Conservation (phyloP, 345 rosid species). For the Acer negundo region DNA sequence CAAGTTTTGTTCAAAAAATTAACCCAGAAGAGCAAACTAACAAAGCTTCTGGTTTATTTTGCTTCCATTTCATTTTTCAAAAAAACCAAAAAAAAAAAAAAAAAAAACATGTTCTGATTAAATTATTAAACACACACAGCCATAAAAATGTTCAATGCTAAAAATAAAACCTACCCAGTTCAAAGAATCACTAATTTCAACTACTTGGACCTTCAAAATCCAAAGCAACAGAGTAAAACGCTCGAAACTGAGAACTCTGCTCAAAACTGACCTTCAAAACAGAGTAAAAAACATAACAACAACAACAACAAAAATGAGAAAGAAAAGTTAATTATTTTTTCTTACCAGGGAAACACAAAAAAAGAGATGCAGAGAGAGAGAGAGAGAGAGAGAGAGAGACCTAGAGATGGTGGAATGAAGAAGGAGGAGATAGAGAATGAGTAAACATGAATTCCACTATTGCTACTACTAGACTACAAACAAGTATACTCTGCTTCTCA, state of each 20-base stretch:
- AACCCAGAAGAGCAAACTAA: neutral
- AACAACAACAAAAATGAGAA: neutral
- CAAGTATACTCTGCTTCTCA: slow-evolving; percentile 11
- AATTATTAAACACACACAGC: neutral
- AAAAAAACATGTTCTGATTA: neutral
- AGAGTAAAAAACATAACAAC: no score
- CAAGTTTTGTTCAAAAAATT: neutral
- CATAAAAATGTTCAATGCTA: neutral
- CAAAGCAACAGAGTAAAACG: neutral
- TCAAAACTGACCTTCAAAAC: no score
- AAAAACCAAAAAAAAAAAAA: no score
- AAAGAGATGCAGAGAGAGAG: neutral
- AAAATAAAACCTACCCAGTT: neutral
- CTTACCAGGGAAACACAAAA: slow-evolving; percentile 16
- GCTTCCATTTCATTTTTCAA: neutral
- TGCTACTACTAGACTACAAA: neutral
- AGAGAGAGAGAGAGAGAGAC: neutral
- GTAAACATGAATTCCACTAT: slow-evolving; percentile 55
- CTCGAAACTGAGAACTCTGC: slow-evolving; percentile 4
- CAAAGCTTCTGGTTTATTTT: neutral
- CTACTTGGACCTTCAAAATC: neutral
- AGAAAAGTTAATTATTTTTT: neutral
- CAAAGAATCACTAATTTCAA: slow-evolving; percentile 7
- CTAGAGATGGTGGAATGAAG: slow-evolving; percentile 29
- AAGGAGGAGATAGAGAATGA: slow-evolving; percentile 35